Percentiles rank a stretch among this genome's conserved stretches.
phyloP scores from a whole-genome alignment of 768 basidiomycete genomes.

The Lepiota venenata region DNA sequence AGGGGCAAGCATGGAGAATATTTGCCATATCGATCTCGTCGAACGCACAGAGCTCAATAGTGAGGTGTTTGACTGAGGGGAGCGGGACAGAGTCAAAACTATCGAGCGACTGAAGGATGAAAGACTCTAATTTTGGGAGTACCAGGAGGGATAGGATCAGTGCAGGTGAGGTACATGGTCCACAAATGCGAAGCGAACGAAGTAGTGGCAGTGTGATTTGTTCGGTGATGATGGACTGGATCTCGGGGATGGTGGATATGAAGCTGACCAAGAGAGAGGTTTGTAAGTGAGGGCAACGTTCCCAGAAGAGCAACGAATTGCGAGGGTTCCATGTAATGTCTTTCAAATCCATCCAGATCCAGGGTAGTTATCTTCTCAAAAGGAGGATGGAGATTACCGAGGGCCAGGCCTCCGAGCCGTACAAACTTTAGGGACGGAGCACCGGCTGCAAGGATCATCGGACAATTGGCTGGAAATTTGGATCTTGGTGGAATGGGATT shows the following conservation, averaged over 20 bases:
- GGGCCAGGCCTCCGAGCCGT: conserved; percentile 37
- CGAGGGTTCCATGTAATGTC: conserved; percentile 28
- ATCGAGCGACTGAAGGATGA: conserved; percentile 32
- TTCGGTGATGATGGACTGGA: conserved; percentile 21
- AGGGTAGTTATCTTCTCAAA: conserved; percentile 32
- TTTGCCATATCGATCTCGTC: conserved; percentile 26
- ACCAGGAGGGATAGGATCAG: conserved; percentile 32
- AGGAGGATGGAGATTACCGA: conserved; percentile 38
- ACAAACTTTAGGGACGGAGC: conserved; percentile 34
- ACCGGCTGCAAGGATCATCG: conserved; percentile 28
- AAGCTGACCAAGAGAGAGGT: conserved; percentile 40
- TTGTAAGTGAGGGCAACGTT: conserved; percentile 31
- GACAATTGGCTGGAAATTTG: conserved; percentile 22
- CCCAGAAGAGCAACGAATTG: conserved; percentile 33
- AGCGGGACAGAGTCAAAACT: conserved; percentile 30
- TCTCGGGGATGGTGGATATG: conserved; percentile 32
- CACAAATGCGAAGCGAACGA: conserved; percentile 38
- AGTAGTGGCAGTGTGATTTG: conserved; percentile 33
- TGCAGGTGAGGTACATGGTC: conserved; percentile 28
- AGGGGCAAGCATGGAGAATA: conserved; percentile 33
- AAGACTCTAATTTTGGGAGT: conserved; percentile 31
- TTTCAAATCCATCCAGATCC: conserved; percentile 40
- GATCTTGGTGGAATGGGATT: conserved; percentile 25
- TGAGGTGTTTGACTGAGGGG: conserved; percentile 29
- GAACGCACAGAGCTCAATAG: conserved; percentile 31